Evolutionary conservation across 2,329 filamentous ascomycete species (phyloP).

Genomic region (Fusarium abutilonis): DNA sequence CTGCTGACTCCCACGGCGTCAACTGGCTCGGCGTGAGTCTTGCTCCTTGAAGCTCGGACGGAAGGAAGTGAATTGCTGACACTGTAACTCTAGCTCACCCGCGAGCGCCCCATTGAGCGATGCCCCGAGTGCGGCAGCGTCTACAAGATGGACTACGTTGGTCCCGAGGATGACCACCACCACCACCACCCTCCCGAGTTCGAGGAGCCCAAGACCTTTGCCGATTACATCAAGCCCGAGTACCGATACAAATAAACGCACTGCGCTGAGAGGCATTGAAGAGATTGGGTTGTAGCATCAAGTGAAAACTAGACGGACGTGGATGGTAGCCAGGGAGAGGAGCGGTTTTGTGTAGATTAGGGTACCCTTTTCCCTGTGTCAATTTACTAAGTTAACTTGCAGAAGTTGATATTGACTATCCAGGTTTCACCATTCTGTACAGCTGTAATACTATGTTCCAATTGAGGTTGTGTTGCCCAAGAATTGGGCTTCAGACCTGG

Average conservation of each 20-base stretch:
- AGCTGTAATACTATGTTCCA: not conserved
- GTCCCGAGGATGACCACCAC: conserved; percentile 79
- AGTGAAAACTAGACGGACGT: conserved; percentile 40
- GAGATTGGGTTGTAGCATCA: conserved; percentile 38
- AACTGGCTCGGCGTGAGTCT: conserved; percentile 86
- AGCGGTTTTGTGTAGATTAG: conserved; percentile 56
- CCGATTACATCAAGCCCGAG: conserved; percentile 93
- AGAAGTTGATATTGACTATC: conserved; percentile 43
- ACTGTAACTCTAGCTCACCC: conserved; percentile 70
- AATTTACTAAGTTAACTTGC: conserved; percentile 49
- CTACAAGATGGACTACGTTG: conserved; percentile 98
- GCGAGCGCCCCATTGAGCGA: conserved; percentile 90
- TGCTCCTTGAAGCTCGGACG: conserved; percentile 21
- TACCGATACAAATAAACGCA: conserved; percentile 76
- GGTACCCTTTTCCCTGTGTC: conserved; percentile 50
- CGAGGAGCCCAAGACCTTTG: conserved; percentile 94
- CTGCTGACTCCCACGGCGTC: conserved; percentile 89
- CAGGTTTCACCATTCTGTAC: conserved; percentile 3
- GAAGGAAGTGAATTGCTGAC: conserved; percentile 32
- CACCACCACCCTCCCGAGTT: conserved; percentile 69
- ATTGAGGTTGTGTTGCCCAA: conserved; percentile 4
- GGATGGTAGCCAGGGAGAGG: conserved; percentile 39
- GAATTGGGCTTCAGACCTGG: not conserved
- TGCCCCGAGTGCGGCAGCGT: conserved; percentile 97
- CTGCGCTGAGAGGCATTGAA: conserved; percentile 34